Evolutionary conservation across 2,329 filamentous ascomycete species (phyloP), one percentile per base, ranked within the genome.

Genomic region (Hypoxylon sp.): DNA sequence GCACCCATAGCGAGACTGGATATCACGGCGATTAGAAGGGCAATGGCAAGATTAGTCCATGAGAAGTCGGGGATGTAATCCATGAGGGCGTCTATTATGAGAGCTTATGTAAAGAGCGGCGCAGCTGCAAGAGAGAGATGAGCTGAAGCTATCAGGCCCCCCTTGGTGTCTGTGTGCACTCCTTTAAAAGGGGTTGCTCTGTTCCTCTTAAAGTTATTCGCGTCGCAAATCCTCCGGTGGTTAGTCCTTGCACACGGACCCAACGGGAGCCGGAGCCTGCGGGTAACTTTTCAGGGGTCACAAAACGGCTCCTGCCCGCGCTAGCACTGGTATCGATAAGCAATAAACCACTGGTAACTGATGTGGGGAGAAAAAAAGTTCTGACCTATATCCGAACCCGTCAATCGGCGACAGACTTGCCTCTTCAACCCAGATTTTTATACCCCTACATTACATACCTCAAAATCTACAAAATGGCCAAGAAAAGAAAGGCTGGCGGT

Each of bases 401-500:
- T n/a, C n/a, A n/a, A n/a, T n/a, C n/a, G n/a, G n/a, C n/a, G n/a
- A n/a, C n/a, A n/a, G n/a, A n/a, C n/a, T n/a, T n/a, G n/a, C n/a
- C n/a, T n/a, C 13, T 7, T 17, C 26, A 20, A 49, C 50, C 19
- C 28, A 19, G n/a, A 13, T 28, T 26, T 22, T 3, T 17, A 5
- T 44, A n/a, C 6, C 37, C 7, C 3, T 15, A 39, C 8, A 39
- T 5, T 7, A 17, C 13, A 39, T 7, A 17, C 43, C 4, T 28
- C 28, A 6, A 32, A 48, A 20, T n/a, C 24, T 44, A 6, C n/a
- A 60, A 58, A 30, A 90, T 89, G 87, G 86, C 78, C 8, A 88
- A 87, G 71, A 89, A 89, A 74, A 89, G 91, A 84, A 95, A 94
- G 82, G 89, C 87, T 1, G 82, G 85, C 20, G 82, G 84, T 65